Evolutionary conservation across 345 rosid genomes (phyloP).

Genomic region (Cardamine resedifolia): DNA sequence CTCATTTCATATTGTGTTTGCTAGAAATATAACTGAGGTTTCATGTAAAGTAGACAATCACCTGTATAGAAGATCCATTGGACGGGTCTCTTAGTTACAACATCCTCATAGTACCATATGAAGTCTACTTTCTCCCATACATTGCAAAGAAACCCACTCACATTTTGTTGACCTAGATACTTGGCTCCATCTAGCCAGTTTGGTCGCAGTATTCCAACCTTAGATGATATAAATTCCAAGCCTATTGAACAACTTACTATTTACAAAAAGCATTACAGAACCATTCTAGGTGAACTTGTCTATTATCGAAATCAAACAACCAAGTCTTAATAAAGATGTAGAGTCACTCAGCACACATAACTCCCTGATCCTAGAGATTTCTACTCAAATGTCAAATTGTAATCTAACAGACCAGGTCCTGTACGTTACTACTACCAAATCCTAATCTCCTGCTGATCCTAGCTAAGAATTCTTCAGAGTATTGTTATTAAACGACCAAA

Average conservation of each 20-base stretch:
- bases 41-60: background rate
- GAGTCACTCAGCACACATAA: background rate
- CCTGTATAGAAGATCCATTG: conserved; percentile 62
- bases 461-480: background rate
- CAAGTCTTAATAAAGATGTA: background rate
- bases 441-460: background rate
- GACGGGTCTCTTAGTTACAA: conserved; percentile 62
- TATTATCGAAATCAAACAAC: conserved; percentile 1
- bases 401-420: background rate
- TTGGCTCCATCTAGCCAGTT: conserved; percentile 66
- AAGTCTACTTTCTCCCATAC: conserved; percentile 72
- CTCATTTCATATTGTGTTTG: background rate
- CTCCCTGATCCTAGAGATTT: background rate
- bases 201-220: conserved; percentile 64
- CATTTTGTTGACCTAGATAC: conserved; percentile 49
- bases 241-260: background rate
- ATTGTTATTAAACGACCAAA: background rate
- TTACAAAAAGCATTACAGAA: background rate
- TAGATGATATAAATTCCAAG: background rate
- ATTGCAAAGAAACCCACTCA: conserved; percentile 58
- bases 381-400: background rate
- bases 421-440: background rate
- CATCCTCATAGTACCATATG: conserved; percentile 65
- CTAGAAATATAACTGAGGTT: background rate
- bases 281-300: background rate